A percentile compares a stretch with the other conserved stretches of the same genome.
Conservation (phyloP, 768 basidiomycete species). For the Pholiota molesta region DNA sequence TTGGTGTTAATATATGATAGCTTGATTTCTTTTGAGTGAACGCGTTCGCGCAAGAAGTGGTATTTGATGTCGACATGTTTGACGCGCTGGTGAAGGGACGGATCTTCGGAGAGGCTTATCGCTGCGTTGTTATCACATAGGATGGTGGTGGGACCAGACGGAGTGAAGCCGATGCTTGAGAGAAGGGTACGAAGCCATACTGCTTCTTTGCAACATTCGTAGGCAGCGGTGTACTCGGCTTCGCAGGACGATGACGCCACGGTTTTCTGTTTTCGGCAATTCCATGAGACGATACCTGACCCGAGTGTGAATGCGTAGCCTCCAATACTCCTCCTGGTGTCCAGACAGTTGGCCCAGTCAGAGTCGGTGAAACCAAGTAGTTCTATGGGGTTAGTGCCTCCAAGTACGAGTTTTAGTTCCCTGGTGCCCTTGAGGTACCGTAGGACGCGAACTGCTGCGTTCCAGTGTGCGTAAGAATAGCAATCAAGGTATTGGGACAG, state of each 20-base stretch:
- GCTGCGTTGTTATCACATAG: too few species aligned
- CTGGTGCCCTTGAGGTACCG: slow-evolving; percentile 23
- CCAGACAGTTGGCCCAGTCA: slow-evolving; percentile 23
- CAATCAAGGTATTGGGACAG: slow-evolving; percentile 31
- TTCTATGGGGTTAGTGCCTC: slow-evolving; percentile 19
- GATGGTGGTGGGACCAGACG: too few species aligned
- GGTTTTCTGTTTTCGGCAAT: slow-evolving; percentile 34
- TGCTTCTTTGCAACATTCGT: background rate
- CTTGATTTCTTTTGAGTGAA: too few species aligned
- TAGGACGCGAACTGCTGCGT: slow-evolving; percentile 26
- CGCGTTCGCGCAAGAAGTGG: too few species aligned
- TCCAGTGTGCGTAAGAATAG: slow-evolving; percentile 28
- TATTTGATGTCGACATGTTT: too few species aligned
- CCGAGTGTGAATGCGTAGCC: slow-evolving; percentile 1
- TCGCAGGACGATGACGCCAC: slow-evolving; percentile 34
- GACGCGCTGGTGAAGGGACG: too few species aligned
- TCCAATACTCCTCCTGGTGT: slow-evolving; percentile 7
- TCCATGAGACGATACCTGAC: slow-evolving; percentile 24
- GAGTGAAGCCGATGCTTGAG: too few species aligned
- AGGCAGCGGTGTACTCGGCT: slow-evolving; percentile 46
- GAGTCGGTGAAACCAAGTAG: slow-evolving; percentile 28
- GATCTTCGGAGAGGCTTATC: too few species aligned
- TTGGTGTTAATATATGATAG: too few species aligned
- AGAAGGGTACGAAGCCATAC: too few species aligned
- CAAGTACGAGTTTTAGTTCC: slow-evolving; percentile 16